Evolutionary conservation across 2,329 filamentous ascomycete genomes (phyloP).

Genomic region (Aspergillus thermomutatus): DNA sequence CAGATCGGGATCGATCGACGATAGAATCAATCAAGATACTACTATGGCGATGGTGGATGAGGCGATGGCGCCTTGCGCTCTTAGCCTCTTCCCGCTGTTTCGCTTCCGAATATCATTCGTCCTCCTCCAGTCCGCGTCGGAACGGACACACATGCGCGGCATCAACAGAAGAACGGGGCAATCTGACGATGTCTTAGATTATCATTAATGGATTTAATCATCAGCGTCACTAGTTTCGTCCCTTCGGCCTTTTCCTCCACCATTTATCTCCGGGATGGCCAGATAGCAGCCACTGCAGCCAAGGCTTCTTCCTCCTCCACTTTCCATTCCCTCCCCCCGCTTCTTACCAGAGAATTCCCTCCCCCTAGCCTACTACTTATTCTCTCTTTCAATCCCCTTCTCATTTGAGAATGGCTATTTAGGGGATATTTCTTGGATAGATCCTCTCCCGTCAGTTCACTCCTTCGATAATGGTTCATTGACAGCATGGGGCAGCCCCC

Average conservation of each 20-base stretch:
- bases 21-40: neutral
- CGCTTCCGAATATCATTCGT: neutral
- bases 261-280: neutral
- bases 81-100: neutral
- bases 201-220: neutral
- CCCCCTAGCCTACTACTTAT: neutral
- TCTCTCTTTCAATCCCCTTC: constrained; percentile 1
- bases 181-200: no score
- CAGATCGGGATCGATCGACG: neutral
- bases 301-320: neutral
- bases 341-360: neutral
- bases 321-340: constrained; percentile 1
- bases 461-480: constrained; percentile 13
- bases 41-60: neutral
- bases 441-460: neutral
- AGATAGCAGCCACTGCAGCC: neutral
- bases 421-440: neutral
- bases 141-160: no score
- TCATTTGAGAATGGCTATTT: neutral
- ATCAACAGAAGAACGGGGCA: no score
- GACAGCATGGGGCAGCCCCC: constrained; percentile 21
- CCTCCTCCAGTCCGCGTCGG: neutral
- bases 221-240: neutral
- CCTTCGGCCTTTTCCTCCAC: neutral
- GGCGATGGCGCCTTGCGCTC: neutral